Evolutionary conservation across 2,329 filamentous ascomycete species (phyloP), one percentile per base, ranked within the genome.

Genomic region (Diplocarpon mali): DNA sequence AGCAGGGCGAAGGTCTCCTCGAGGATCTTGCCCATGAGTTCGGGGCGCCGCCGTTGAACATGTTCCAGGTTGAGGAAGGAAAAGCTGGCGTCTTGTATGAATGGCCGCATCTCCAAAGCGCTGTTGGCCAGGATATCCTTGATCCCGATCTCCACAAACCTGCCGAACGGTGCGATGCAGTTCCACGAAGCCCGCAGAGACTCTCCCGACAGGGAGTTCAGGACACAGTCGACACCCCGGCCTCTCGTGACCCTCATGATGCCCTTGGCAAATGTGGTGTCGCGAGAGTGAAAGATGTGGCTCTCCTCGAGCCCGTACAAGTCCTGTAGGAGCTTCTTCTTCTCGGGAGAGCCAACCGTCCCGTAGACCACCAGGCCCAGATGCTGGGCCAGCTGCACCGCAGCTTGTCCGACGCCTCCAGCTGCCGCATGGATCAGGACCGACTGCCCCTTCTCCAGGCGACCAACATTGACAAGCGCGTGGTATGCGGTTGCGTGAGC

Each of bases 401-500:
- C 48, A 14, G 49, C 47, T 40, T 52, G 50, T 13, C 55, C 54
- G 10, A 42, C 10, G 3, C 39, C 51, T 6, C 54, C 52, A 14
- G 50, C 38, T 1, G 44, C 54, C 15, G 46, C 35, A 40, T 56
- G 53, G 1, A 58, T 54, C 0, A 58, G 35, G n/a, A 58, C 37
- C 1, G 46, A 35, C 20, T 59, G 49, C 2, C 64, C 65, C 0
- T 59, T 53, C 11, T 58, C 48, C 0, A 72, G 56, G 0, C 62
- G 57, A 13, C 62, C 69, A 6, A 67, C 44, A 15, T 67, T 54
- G 8, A 61, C 55, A 3, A 76, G 56, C 2, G 63, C 64, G 45
- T 73, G 66, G 44, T 65, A 64, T 1, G 69, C 71, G 4, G 67
- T 65, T 16, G 65, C 49, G 40, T 65, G 64, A 0, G 64, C 58